phyloP scores from a whole-genome alignment of 441 rosid species.

The Dalechampia spathulata region DNA sequence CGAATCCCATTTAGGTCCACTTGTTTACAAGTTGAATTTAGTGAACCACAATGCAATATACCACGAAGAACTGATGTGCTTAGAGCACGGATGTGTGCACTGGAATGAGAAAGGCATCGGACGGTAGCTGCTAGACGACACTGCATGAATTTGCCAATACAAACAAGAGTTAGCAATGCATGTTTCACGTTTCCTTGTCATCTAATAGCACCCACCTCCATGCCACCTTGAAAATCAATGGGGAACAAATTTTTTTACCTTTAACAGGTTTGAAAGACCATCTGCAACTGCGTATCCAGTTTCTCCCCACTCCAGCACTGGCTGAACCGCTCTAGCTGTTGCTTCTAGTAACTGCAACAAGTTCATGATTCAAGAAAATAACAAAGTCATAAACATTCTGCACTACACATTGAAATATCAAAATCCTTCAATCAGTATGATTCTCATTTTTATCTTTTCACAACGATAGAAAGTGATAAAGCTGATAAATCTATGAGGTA shows the following conservation, averaged over 20 bases:
- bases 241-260: slow-evolving; percentile 40
- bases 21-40: slow-evolving; percentile 34
- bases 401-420: background rate
- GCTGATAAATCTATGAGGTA: no score
- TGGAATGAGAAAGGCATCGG: slow-evolving; percentile 87
- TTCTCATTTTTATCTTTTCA: background rate
- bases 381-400: background rate
- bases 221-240: background rate
- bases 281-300: slow-evolving; percentile 88
- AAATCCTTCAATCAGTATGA: background rate
- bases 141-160: slow-evolving; percentile 40
- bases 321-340: slow-evolving; percentile 88
- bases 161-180: background rate
- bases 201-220: background rate
- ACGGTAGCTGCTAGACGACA: slow-evolving; percentile 89
- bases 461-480: background rate
- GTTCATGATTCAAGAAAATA: slow-evolving; percentile 1
- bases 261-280: slow-evolving; percentile 85
- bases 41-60: slow-evolving; percentile 49
- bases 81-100: slow-evolving; percentile 94
- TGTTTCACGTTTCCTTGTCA: background rate
- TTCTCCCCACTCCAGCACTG: slow-evolving; percentile 82
- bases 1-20: slow-evolving; percentile 45
- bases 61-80: slow-evolving; percentile 84
- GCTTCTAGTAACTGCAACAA: slow-evolving; percentile 85